Evolutionary conservation across 164 flowering plant species (phyloP).

Genomic region (Liriodendron chinense): DNA sequence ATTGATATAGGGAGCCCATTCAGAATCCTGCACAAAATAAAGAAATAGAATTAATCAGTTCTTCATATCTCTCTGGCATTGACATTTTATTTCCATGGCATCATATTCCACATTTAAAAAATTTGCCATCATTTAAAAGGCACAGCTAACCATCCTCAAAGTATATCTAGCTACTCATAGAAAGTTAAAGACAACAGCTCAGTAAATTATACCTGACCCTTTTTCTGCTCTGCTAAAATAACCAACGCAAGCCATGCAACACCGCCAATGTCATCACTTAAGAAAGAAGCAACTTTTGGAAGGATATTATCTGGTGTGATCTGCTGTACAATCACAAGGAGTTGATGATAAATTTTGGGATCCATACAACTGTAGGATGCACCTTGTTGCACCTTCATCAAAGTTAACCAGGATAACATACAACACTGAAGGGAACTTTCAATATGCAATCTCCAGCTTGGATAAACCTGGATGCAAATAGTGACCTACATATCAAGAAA

Average conservation of each 20-base stretch:
- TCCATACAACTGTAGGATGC: slow-evolving; percentile 1
- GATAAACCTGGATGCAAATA: slow-evolving; percentile 32
- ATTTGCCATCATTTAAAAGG: not conserved
- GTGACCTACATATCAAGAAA: slow-evolving; percentile 17
- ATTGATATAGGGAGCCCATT: slow-evolving; percentile 74
- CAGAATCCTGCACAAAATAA: slow-evolving; percentile 56
- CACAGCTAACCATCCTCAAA: not conserved
- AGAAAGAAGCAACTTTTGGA: slow-evolving; percentile 37
- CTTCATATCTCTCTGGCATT: not conserved
- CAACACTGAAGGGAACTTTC: slow-evolving; percentile 71
- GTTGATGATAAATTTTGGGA: not conserved
- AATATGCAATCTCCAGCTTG: slow-evolving; percentile 62
- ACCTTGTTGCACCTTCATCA: not conserved
- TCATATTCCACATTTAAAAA: not conserved
- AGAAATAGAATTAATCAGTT: not conserved
- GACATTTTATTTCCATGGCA: not conserved
- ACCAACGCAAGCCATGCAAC: slow-evolving; percentile 62
- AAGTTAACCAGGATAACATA: slow-evolving; percentile 19
- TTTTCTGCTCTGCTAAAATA: slow-evolving; percentile 54
- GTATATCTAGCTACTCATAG: not conserved
- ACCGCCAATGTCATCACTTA: slow-evolving; percentile 46
- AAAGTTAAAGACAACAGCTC: not conserved
- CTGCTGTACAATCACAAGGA: slow-evolving; percentile 43
- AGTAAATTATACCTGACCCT: slow-evolving; percentile 49
- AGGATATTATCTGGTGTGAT: slow-evolving; percentile 52